These are phyloP conservation scores for Verbascum thapsus DNA, from an alignment of 257 asterid species.

Conservation along the genomic window DNA sequence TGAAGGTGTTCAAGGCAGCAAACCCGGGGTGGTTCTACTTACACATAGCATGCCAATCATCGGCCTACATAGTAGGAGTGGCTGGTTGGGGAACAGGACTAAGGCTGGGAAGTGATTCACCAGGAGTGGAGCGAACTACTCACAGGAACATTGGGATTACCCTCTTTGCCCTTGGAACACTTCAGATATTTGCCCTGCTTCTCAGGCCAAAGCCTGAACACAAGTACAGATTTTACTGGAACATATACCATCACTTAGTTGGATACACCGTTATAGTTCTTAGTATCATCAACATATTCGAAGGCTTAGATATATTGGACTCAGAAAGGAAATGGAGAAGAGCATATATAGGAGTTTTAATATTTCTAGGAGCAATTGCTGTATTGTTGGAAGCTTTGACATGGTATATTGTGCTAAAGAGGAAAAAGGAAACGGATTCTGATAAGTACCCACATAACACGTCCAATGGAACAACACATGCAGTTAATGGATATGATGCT, in stretches of 20 bases:
- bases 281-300: conserved; percentile 62
- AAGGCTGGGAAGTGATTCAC: conserved; percentile 64
- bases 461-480: conserved; percentile 35
- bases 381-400: conserved; percentile 58
- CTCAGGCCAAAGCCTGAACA: conserved; percentile 86
- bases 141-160: conserved; percentile 72
- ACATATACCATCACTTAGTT: conserved; percentile 61
- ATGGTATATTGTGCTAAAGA: conserved; percentile 63
- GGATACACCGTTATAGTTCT: conserved; percentile 65
- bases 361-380: conserved; percentile 51
- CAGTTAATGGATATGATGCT: conserved; percentile 38
- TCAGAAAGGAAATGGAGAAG: conserved; percentile 63
- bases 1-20: conserved; percentile 69
- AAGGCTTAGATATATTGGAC: conserved; percentile 73
- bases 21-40: conserved; percentile 83
- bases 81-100: conserved; percentile 87
- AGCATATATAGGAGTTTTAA: conserved; percentile 58
- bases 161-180: conserved; percentile 68
- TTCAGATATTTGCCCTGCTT: conserved; percentile 74
- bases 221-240: conserved; percentile 75
- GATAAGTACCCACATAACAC: conserved; percentile 26
- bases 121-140: conserved; percentile 37
- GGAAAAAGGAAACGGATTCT: conserved; percentile 33
- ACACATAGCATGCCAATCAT: conserved; percentile 58
- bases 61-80: conserved; percentile 72